Conservation (phyloP, 768 basidiomycete genomes). For the Rossbeevera mucosa region DNA sequence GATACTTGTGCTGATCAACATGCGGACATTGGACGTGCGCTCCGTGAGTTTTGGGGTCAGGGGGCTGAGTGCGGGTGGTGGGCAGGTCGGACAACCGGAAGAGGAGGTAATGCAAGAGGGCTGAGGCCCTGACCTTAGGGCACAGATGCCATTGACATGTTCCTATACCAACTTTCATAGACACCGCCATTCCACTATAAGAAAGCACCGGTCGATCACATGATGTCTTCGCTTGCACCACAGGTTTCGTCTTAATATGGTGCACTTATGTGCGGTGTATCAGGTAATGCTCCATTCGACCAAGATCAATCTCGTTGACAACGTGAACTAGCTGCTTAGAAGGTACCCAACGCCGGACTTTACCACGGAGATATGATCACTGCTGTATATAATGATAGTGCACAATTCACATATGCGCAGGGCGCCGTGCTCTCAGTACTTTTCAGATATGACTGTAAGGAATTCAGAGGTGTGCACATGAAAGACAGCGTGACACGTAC, state of each 20-base stretch:
- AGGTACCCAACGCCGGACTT: neutral
- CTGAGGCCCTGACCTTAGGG: conserved; percentile 10
- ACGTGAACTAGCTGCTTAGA: neutral
- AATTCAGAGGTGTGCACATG: conserved; percentile 2
- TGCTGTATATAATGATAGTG: neutral
- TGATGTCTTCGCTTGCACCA: neutral
- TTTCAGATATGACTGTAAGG: conserved; percentile 59
- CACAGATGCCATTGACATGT: neutral
- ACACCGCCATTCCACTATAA: neutral
- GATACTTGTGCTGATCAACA: conserved; percentile 71
- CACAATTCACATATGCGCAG: neutral
- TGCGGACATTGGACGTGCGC: conserved; percentile 69
- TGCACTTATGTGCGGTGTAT: neutral
- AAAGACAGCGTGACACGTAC: conserved; percentile 46
- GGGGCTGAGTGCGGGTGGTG: conserved; percentile 28
- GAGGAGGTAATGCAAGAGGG: conserved; percentile 24
- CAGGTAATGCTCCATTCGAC: no score
- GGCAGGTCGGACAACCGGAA: conserved; percentile 3
- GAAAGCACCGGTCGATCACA: neutral
- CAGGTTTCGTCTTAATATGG: neutral
- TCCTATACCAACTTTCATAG: neutral
- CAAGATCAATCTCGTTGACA: neutral
- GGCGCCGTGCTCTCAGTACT: conserved; percentile 41
- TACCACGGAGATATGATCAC: neutral
- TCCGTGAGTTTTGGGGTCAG: conserved; percentile 52